A percentile compares a stretch with the other conserved stretches of the same genome.
These are phyloP conservation scores for Coccomyxa sp. DNA, from an alignment of 139 green algal genomes.

Conservation along the genomic window DNA sequence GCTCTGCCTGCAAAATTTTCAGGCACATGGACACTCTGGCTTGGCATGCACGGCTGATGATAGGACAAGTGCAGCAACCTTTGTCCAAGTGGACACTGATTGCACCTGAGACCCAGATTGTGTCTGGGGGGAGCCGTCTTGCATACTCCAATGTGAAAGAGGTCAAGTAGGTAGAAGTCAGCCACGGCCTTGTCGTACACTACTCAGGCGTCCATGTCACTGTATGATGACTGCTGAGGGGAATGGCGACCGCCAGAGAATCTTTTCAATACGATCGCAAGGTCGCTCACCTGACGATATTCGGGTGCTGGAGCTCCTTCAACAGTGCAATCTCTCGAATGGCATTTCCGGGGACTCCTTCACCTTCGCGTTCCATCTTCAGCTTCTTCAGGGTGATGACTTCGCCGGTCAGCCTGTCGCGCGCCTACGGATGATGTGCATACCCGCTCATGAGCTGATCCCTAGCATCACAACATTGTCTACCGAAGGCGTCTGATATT, in stretches of 20 bases:
- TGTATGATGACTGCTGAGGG: background rate
- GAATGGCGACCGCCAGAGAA: background rate
- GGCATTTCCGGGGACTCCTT: slow-evolving; percentile 75
- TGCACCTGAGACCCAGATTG: no score
- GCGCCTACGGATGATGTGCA: background rate
- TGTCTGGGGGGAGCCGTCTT: background rate
- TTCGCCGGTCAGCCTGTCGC: slow-evolving; percentile 10
- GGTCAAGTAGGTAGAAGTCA: background rate
- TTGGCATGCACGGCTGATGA: no score
- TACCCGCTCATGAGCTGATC: background rate
- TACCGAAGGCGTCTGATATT: background rate
- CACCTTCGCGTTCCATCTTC: slow-evolving; percentile 63
- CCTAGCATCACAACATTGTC: background rate
- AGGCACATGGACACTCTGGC: background rate
- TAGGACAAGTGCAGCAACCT: no score
- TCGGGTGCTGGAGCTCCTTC: slow-evolving; percentile 61
- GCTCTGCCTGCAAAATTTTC: background rate
- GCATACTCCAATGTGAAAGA: background rate
- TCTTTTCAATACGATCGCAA: background rate
- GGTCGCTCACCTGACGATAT: slow-evolving; percentile 6
- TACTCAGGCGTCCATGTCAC: background rate
- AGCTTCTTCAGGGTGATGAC: slow-evolving; percentile 31
- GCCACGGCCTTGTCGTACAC: background rate
- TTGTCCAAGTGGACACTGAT: no score
- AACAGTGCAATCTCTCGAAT: slow-evolving; percentile 87